These are phyloP conservation scores for Cladosporium velox DNA, from an alignment of 2,329 filamentous ascomycete genomes.

Conservation along the genomic window DNA sequence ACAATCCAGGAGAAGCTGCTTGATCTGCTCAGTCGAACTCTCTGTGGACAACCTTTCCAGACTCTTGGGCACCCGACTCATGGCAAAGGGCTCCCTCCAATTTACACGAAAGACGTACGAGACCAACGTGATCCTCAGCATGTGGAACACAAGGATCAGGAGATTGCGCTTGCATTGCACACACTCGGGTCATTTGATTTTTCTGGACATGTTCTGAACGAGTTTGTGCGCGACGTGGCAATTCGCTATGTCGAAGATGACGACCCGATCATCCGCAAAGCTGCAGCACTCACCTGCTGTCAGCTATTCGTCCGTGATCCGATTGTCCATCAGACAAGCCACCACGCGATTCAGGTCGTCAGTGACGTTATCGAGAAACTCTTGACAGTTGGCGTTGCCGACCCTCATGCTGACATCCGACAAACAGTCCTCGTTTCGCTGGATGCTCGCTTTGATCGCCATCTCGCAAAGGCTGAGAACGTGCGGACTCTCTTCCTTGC, in stretches of 20 bases:
- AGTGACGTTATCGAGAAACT: slow-evolving; percentile 97
- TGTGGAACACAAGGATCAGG: slow-evolving; percentile 76
- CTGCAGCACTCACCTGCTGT: slow-evolving; percentile 93
- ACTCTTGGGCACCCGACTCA: slow-evolving; percentile 89
- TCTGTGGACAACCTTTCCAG: slow-evolving; percentile 89
- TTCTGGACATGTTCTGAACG: slow-evolving; percentile 85
- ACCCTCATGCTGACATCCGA: slow-evolving; percentile 83
- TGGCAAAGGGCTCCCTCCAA: slow-evolving; percentile 75
- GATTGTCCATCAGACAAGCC: slow-evolving; percentile 96
- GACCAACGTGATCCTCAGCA: slow-evolving; percentile 82
- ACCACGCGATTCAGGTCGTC: slow-evolving; percentile 94
- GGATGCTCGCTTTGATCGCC: slow-evolving; percentile 90
- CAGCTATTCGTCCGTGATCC: slow-evolving; percentile 96
- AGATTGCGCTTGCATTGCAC: slow-evolving; percentile 90
- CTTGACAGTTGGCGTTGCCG: slow-evolving; percentile 89
- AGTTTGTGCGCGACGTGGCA: slow-evolving; percentile 96
- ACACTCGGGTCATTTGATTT: slow-evolving; percentile 99
- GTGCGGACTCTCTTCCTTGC: slow-evolving; percentile 94
- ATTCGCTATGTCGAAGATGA: slow-evolving; percentile 98
- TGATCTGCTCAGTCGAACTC: slow-evolving; percentile 90
- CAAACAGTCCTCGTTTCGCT: slow-evolving; percentile 85
- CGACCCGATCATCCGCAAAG: slow-evolving; percentile 88
- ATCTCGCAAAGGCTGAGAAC: slow-evolving; percentile 96
- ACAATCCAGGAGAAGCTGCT: slow-evolving; percentile 92
- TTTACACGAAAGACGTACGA: slow-evolving; percentile 66